These are phyloP conservation scores for Kuraishia floccosa DNA, from an alignment of 805 yeast genomes.

Conservation along the genomic window DNA sequence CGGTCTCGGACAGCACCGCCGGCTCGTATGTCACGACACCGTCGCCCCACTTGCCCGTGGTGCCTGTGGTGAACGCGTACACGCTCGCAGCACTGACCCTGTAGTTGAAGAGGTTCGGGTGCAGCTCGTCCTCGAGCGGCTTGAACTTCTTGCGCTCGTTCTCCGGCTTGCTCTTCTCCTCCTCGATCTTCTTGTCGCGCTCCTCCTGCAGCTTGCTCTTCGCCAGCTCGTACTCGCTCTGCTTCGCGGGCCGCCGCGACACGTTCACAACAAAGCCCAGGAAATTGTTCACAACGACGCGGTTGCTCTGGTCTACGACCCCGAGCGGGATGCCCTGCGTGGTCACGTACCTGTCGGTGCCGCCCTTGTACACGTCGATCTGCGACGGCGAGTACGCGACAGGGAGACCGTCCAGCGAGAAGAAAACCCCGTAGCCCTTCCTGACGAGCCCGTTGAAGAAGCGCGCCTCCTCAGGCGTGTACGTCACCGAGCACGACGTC, in stretches of 20 bases:
- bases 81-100: not conserved
- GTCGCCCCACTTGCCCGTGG: not conserved
- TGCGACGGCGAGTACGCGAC: conserved; percentile 1
- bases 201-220: not conserved
- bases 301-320: not conserved
- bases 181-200: not conserved
- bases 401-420: not conserved
- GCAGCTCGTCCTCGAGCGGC: not conserved
- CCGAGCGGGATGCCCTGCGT: not conserved
- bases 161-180: not conserved
- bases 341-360: not conserved
- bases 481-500: not conserved
- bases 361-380: not conserved
- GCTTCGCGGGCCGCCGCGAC: no score
- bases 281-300: conserved; percentile 1
- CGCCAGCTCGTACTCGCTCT: not conserved
- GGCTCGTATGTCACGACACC: no score
- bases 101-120: not conserved
- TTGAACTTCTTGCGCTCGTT: not conserved
- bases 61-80: not conserved
- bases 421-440: not conserved
- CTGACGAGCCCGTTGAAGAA: not conserved
- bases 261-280: not conserved
- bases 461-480: not conserved
- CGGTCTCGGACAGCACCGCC: not conserved